Evolutionary conservation across 306 rosid species (phyloP), one percentile per base, ranked within the genome.

Genomic region (Castanopsis chinensis): DNA sequence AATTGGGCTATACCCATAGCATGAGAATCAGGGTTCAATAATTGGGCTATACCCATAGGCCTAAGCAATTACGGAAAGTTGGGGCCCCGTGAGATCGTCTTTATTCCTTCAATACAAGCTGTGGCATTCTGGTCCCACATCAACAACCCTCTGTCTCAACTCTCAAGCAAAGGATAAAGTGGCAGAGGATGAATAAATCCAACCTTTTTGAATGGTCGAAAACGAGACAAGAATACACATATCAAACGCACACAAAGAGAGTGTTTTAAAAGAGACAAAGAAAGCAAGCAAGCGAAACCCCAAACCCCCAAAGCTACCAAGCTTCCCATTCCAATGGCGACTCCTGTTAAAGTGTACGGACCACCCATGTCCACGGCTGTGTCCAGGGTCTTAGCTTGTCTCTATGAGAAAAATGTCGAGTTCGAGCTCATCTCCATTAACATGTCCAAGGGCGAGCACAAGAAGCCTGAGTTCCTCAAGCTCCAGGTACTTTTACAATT

Each of bases 391-490:
- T 59, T 94, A 58, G 94, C 92, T 37, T 90, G 96, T 82, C 94
- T 92, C 5, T 17, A 75, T 15, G 98, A 94, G 89, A 94, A 92
- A 81, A 86, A 92, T 10, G 79, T 92, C 15, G 75, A 79, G 27
- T 92, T 88, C 72, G 89, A 89, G 81, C 89, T 94, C 54, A 6
- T 87, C 37, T 72, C 98, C 4, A 54, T 94, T 14, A 83, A 92
- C 90, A 85, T 94, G 92, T 57, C 97, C 79, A 91, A 94, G 88
- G 94, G 90, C 20, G 98, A 92, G 79, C 98, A 94, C 80, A 92
- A 85, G 83, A 87, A 78, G 69, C 97, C 94, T 17, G 71, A 87
- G 6, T 94, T 72, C 76, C 93, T 89, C 79, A 86, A 91, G 80
- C 83, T 92, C 61, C 97, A 93, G 88, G 96, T 87, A 60, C 28